Conservation (phyloP, 257 asterid species). For the Vinca minor region DNA sequence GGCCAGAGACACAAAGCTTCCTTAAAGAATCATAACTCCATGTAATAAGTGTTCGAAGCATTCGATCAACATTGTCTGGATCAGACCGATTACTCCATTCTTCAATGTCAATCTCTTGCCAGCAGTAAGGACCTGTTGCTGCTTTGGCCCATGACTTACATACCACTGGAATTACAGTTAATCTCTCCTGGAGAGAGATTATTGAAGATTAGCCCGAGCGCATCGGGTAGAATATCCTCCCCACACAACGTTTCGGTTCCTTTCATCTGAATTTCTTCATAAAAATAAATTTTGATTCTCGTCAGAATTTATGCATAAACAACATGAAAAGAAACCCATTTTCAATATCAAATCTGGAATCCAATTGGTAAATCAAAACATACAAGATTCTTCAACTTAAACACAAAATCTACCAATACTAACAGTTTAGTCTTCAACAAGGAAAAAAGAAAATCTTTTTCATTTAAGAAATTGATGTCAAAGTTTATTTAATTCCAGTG, state of each 20-base stretch:
- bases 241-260: conserved; percentile 20
- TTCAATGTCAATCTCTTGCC: conserved; percentile 44
- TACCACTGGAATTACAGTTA: conserved; percentile 33
- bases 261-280: conserved; percentile 19
- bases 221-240: conserved; percentile 39
- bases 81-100: conserved; percentile 31
- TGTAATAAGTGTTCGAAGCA: conserved; percentile 27
- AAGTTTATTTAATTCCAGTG: neutral
- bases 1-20: conserved; percentile 28
- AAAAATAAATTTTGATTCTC: neutral
- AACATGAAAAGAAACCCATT: neutral
- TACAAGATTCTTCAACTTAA: neutral
- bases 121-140: conserved; percentile 35
- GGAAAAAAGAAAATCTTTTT: neutral
- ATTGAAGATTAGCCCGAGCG: conserved; percentile 33
- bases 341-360: neutral
- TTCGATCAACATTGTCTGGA: conserved; percentile 19
- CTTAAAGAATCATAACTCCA: conserved; percentile 25
- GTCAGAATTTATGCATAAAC: neutral
- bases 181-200: conserved; percentile 31
- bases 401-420: neutral
- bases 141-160: conserved; percentile 35
- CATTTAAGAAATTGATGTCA: no score
- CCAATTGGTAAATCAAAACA: neutral
- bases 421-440: neutral